phyloP scores from a whole-genome alignment of 768 basidiomycete species.

The Hygrophorus pudorinus region DNA sequence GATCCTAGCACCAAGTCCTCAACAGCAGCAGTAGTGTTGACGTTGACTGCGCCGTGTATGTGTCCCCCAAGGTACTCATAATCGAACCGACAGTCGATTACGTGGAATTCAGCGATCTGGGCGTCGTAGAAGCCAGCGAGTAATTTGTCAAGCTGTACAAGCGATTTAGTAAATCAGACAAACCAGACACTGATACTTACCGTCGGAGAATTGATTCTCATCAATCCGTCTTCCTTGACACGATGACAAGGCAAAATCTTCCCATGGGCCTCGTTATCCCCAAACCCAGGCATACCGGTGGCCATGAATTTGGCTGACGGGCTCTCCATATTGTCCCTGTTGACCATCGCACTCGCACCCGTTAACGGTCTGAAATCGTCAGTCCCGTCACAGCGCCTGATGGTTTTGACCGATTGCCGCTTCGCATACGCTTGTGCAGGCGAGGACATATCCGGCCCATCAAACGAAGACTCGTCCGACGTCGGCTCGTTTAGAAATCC shows the following conservation, averaged over 20 bases:
- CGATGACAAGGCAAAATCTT: conserved; percentile 92
- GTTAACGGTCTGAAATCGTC: conserved; percentile 71
- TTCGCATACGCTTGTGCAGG: conserved; percentile 76
- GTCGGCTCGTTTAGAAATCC: conserved; percentile 22
- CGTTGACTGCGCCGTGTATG: conserved; percentile 83
- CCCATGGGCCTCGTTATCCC: conserved; percentile 86
- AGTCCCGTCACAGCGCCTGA: conserved; percentile 72
- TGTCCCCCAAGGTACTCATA: conserved; percentile 96
- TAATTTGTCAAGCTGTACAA: conserved; percentile 59
- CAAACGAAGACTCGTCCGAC: conserved; percentile 52
- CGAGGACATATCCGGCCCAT: conserved; percentile 63
- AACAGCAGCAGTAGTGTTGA: conserved; percentile 70
- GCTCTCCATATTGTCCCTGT: conserved; percentile 23
- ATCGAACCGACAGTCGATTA: conserved; percentile 96
- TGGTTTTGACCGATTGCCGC: conserved; percentile 68
- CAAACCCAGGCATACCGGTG: conserved; percentile 73
- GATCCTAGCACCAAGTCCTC: conserved; percentile 71
- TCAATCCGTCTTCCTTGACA: conserved; percentile 90
- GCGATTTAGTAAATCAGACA: neutral
- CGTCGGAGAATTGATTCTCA: conserved; percentile 76
- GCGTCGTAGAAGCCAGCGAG: conserved; percentile 65
- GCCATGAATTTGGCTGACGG: conserved; percentile 47
- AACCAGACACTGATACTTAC: conserved; percentile 34
- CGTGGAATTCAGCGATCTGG: conserved; percentile 56
- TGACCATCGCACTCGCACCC: conserved; percentile 45